These are phyloP conservation scores for Microthlaspi erraticum DNA, from an alignment of 345 rosid genomes.

Conservation along the genomic window DNA sequence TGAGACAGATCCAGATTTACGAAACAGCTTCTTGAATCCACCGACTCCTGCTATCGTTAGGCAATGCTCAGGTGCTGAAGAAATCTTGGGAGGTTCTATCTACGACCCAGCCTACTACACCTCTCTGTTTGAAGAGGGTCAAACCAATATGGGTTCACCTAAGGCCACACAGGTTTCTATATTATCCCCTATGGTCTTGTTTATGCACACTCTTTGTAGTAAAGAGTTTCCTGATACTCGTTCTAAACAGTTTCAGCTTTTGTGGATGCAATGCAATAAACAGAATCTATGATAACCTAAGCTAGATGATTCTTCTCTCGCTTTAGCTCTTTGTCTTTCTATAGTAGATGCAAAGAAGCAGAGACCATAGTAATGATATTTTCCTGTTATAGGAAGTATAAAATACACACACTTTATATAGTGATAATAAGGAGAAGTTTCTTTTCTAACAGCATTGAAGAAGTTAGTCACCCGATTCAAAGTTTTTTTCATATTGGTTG, in stretches of 20 bases:
- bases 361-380: constrained; percentile 17
- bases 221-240: not conserved
- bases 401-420: not conserved
- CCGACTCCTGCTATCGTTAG: constrained; percentile 61
- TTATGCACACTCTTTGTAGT: too few species aligned
- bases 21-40: constrained; percentile 77
- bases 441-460: not conserved
- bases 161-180: constrained; percentile 18
- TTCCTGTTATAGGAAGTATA: not conserved
- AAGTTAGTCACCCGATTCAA: constrained; percentile 1
- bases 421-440: constrained; percentile 17
- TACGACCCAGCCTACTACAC: constrained; percentile 82
- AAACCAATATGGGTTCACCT: constrained; percentile 45
- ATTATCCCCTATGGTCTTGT: not conserved
- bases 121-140: constrained; percentile 78
- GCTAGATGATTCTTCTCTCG: constrained; percentile 20
- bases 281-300: not conserved
- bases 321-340: constrained; percentile 8
- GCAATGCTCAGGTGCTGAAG: constrained; percentile 61
- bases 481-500: not conserved
- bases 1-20: constrained; percentile 71
- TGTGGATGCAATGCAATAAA: constrained; percentile 14
- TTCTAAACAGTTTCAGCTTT: not conserved
- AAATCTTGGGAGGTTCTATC: constrained; percentile 72
- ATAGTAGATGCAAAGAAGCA: constrained; percentile 23